Percentiles rank a stretch among this genome's conserved stretches.
Conservation (phyloP, 1,139 yeast genomes). For the Suhomyces terraborum region DNA sequence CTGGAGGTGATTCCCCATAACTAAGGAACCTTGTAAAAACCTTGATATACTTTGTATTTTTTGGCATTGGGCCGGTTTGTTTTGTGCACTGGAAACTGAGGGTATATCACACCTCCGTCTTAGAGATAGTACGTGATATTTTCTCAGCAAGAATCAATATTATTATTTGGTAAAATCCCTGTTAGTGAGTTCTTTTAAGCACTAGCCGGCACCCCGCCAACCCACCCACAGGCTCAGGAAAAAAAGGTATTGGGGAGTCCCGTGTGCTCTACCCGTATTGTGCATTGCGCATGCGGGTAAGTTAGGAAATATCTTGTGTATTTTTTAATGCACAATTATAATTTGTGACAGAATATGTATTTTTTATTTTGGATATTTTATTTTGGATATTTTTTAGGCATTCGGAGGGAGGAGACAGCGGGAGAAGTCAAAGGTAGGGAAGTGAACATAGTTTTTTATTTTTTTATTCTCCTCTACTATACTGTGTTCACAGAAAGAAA, state of each 20-base stretch:
- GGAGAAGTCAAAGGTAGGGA: too few species aligned
- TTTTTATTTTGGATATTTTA: too few species aligned
- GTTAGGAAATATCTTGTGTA: not conserved
- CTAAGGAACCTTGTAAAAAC: not conserved
- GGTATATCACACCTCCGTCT: not conserved
- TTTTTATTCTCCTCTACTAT: constrained; percentile 1
- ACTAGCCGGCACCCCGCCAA: too few species aligned
- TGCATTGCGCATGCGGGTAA: not conserved
- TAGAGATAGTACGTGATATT: not conserved
- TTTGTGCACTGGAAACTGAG: not conserved
- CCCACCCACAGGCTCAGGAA: too few species aligned
- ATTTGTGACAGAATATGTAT: too few species aligned
- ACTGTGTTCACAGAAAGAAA: constrained; percentile 1
- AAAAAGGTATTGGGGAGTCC: too few species aligned
- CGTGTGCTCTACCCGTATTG: not conserved
- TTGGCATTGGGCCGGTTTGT: not conserved
- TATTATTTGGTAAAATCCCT: too few species aligned
- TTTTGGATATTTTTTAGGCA: constrained; percentile 1
- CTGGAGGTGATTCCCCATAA: not conserved
- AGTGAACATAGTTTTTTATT: too few species aligned
- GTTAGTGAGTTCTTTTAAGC: too few species aligned
- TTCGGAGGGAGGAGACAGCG: too few species aligned
- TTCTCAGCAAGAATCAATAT: not conserved
- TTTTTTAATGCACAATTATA: not conserved
- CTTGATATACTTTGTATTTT: not conserved